Percentiles rank a stretch among this genome's conserved stretches.
These are phyloP conservation scores for Mycena venus DNA, from an alignment of 768 basidiomycete species.

Conservation along the genomic window DNA sequence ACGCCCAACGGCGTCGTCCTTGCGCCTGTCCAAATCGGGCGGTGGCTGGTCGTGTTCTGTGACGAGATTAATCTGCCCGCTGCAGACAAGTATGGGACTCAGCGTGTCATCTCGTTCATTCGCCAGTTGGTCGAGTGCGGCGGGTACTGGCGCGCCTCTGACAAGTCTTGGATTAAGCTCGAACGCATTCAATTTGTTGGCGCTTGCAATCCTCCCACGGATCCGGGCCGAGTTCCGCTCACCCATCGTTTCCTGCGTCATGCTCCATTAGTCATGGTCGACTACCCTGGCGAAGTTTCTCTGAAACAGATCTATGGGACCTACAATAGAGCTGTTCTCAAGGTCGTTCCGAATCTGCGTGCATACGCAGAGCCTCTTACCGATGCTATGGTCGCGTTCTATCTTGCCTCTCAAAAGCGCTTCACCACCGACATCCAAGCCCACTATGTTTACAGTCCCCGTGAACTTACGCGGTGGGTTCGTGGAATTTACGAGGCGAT, in stretches of 20 bases:
- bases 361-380: slow-evolving; percentile 96
- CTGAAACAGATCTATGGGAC: slow-evolving; percentile 99
- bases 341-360: slow-evolving; percentile 93
- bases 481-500: slow-evolving; percentile 98
- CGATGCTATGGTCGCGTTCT: slow-evolving; percentile 97
- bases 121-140: slow-evolving; percentile 95
- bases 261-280: slow-evolving; percentile 98
- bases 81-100: slow-evolving; percentile 97
- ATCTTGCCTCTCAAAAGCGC: slow-evolving; percentile 91
- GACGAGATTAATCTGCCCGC: slow-evolving; percentile 99
- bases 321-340: slow-evolving; percentile 95
- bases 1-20: slow-evolving; percentile 98
- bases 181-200: slow-evolving; percentile 99
- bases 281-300: slow-evolving; percentile 97
- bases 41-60: slow-evolving; percentile 99
- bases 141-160: slow-evolving; percentile 94
- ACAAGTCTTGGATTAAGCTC: slow-evolving; percentile 97
- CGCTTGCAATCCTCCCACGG: slow-evolving; percentile 98
- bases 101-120: slow-evolving; percentile 98
- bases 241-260: slow-evolving; percentile 98
- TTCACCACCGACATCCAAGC: slow-evolving; percentile 99
- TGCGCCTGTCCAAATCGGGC: slow-evolving; percentile 93
- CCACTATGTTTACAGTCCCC: slow-evolving; percentile 98
- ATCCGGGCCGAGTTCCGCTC: slow-evolving; percentile 98
- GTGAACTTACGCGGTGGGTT: slow-evolving; percentile 98